Conservation (phyloP, 2,329 filamentous ascomycete species). For the Aaosphaeria arxii region DNA sequence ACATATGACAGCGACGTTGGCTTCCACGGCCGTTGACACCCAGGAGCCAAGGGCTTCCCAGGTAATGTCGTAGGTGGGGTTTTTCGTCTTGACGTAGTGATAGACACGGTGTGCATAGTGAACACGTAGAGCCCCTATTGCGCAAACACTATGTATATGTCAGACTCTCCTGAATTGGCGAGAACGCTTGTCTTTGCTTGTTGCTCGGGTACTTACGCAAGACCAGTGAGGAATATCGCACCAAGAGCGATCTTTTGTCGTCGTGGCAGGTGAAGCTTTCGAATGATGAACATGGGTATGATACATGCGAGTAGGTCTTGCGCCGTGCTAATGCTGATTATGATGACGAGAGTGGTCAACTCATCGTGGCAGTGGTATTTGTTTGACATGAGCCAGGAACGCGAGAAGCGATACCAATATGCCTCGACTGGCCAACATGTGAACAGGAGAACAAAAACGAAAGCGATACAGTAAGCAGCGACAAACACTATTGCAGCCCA, state of each 20-base stretch:
- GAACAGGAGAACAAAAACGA: constrained; percentile 33
- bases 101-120: constrained; percentile 35
- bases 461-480: constrained; percentile 36
- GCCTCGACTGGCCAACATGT: constrained; percentile 39
- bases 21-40: constrained; percentile 42
- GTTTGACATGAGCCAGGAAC: constrained; percentile 27
- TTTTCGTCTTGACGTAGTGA: constrained; percentile 11
- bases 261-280: constrained; percentile 25
- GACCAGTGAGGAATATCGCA: constrained; percentile 36
- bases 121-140: constrained; percentile 36
- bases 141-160: constrained; percentile 34
- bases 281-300: constrained; percentile 26
- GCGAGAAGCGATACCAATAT: constrained; percentile 40
- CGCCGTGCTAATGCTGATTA: constrained; percentile 37
- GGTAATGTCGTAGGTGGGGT: constrained; percentile 39
- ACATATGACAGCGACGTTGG: constrained; percentile 42
- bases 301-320: constrained; percentile 33
- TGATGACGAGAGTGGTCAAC: constrained; percentile 35
- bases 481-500: constrained; percentile 39
- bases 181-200: constrained; percentile 35
- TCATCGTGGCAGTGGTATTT: constrained; percentile 38
- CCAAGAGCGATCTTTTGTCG: constrained; percentile 32
- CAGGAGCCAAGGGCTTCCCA: constrained; percentile 39
- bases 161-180: constrained; percentile 36
- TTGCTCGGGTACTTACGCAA: constrained; percentile 48